Base-by-base conservation (phyloP, 1,284 basidiomycete species). In the Earliella scabrosa region DNA sequence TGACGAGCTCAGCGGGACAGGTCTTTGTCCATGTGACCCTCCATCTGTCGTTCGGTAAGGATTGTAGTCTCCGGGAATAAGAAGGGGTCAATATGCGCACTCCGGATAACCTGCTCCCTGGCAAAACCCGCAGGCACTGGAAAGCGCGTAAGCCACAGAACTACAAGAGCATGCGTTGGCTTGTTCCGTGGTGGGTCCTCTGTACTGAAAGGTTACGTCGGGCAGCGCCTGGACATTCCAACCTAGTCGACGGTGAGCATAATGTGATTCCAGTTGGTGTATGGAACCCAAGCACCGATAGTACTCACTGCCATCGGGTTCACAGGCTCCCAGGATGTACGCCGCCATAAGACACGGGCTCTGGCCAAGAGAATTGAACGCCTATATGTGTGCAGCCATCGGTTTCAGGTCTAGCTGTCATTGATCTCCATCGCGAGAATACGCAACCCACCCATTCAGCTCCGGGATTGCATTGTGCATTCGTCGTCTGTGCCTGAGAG, bases 331-430 rank as follows among this genome's bases (percentile, higher is more conserved):
- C 23, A 76, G 54, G 0, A 79, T 70, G 18, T 73, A 71, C 1
- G 76, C 73, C 14, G 77, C 77, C 31, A 81, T 73, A 14, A 75
- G 63, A 63, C 79, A 81, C 7, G 79, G 78, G 45, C 71, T 77
- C 57, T 79, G 72, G 13, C 13, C 26, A 10, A 51, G 51, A 35
- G 61, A 68, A 35, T 77, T 77, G 59, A 52, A 18, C 67, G 75
- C 67, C 75, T 75, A 14, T 9, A 21, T 4, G 29, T 31, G 36
- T 20, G 31, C 8, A 8, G 7, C 31, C 31, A 14, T 11, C 2
- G 2, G 11, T 34, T 11, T 34, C 32, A 34, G 32, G 2, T 34
- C 5, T 34, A 10, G 11, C 32, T 34, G 10, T 34, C 32, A 11
- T 34, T 16, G 36, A 20, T 2, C n/a, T 5, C n/a, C n/a, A n/a